phyloP scores from a whole-genome alignment of 192 early-diverging fungal genomes.

The Chytriomyces sp. region DNA sequence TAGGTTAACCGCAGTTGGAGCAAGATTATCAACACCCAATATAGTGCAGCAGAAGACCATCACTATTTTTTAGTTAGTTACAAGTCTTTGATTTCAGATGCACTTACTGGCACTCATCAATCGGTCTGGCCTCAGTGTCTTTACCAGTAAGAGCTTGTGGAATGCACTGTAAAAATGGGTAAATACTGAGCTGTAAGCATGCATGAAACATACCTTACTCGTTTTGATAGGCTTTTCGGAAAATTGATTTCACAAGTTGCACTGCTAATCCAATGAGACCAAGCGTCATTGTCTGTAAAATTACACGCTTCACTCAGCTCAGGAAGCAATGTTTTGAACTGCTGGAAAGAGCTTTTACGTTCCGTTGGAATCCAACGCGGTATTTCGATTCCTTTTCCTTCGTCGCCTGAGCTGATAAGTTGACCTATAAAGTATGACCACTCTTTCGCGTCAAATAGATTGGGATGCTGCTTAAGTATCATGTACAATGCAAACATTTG shows the following conservation, averaged over 20 bases:
- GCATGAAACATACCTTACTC: conserved; percentile 36
- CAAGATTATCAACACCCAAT: conserved; percentile 40
- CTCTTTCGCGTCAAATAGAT: conserved; percentile 52
- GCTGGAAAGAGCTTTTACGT: conserved; percentile 13
- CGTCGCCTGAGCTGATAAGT: conserved; percentile 41
- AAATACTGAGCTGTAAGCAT: background rate
- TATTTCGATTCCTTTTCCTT: conserved; percentile 20
- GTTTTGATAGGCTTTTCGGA: conserved; percentile 25
- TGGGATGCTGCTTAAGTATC: conserved; percentile 40
- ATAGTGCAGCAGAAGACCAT: conserved; percentile 41
- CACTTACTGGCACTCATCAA: conserved; percentile 54
- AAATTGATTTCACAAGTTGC: conserved; percentile 40
- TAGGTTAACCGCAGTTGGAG: conserved; percentile 50
- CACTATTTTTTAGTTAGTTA: conserved; percentile 33
- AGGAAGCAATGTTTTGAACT: conserved; percentile 31
- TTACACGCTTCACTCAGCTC: conserved; percentile 31
- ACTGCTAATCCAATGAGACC: conserved; percentile 48
- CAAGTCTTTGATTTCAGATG: background rate
- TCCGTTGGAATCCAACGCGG: conserved; percentile 57
- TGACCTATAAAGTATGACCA: conserved; percentile 55
- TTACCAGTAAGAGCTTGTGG: conserved; percentile 55
- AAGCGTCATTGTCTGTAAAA: conserved; percentile 41
- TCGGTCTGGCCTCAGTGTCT: conserved; percentile 55
- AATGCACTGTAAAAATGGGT: conserved; percentile 40
- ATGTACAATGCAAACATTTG: conserved; percentile 57